Evolutionary conservation across 306 rosid species (phyloP).

Genomic region (Myrica gale): DNA sequence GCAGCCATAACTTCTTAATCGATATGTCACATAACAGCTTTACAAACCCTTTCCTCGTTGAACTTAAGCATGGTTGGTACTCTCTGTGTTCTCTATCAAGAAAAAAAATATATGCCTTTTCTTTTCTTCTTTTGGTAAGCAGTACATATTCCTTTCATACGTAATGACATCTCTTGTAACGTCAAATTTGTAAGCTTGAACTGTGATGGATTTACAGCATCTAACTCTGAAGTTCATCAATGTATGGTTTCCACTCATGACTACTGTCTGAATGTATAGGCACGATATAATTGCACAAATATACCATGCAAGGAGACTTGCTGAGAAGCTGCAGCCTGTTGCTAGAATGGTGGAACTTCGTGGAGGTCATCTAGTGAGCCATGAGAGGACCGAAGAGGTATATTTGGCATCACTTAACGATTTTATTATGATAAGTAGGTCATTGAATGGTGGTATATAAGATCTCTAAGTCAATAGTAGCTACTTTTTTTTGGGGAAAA

Average conservation of each 20-base stretch:
- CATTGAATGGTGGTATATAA: neutral
- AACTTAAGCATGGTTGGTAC: conserved; percentile 10
- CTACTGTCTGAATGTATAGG: conserved; percentile 41
- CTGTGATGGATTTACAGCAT: neutral
- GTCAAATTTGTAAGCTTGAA: neutral
- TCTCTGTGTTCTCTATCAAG: conserved; percentile 1
- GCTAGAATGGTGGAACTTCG: conserved; percentile 93
- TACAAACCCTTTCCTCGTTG: conserved; percentile 4
- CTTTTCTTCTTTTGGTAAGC: too few species aligned
- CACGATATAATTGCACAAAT: conserved; percentile 88
- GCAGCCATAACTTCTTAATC: conserved; percentile 10
- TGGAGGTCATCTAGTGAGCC: conserved; percentile 97
- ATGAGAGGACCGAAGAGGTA: conserved; percentile 89
- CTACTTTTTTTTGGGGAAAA: too few species aligned
- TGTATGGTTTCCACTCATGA: conserved; percentile 22
- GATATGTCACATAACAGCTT: neutral
- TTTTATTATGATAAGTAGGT: neutral
- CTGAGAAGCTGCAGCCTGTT: conserved; percentile 71
- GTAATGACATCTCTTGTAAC: neutral
- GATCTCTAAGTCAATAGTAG: neutral
- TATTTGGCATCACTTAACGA: conserved; percentile 2
- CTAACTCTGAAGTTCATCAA: neutral
- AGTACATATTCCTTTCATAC: neutral
- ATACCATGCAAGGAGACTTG: conserved; percentile 69
- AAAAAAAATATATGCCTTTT: neutral